Evolutionary conservation across 2,329 filamentous ascomycete genomes (phyloP).

Genomic region (Orbilia ellipsospora): DNA sequence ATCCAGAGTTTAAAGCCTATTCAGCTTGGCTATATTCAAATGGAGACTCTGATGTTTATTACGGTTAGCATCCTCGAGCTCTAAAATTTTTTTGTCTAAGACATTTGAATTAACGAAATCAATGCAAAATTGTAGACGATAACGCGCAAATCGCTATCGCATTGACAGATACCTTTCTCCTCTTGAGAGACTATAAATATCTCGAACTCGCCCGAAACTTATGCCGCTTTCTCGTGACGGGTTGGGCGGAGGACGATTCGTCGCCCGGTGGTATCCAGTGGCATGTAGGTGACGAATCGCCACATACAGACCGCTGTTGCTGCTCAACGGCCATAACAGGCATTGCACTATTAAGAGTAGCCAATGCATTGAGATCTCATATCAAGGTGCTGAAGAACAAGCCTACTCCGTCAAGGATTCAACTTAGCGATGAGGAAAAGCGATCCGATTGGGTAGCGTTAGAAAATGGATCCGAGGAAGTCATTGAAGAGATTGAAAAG

Average conservation of each 20-base stretch:
- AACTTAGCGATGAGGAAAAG: constrained; percentile 53
- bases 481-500: constrained; percentile 45
- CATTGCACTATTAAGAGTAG: constrained; percentile 30
- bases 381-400: constrained; percentile 34
- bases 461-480: constrained; percentile 35
- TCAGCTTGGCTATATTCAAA: constrained; percentile 47
- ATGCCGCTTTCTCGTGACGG: constrained; percentile 46
- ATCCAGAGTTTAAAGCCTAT: constrained; percentile 47
- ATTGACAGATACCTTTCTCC: constrained; percentile 29
- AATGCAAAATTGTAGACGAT: constrained; percentile 17
- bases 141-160: constrained; percentile 52
- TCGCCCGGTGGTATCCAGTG: constrained; percentile 51
- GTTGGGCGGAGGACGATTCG: constrained; percentile 32
- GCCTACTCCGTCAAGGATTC: constrained; percentile 21
- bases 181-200: constrained; percentile 40
- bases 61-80: constrained; percentile 12
- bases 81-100: background rate
- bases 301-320: constrained; percentile 47
- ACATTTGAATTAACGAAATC: background rate
- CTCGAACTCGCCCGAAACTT: constrained; percentile 44
- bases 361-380: constrained; percentile 37
- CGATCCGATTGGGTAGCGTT: constrained; percentile 48
- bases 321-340: constrained; percentile 48
- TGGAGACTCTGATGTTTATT: constrained; percentile 49
- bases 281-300: constrained; percentile 46